Base-by-base conservation (phyloP, 805 yeast genomes). In the Candida taoyuanica region DNA sequence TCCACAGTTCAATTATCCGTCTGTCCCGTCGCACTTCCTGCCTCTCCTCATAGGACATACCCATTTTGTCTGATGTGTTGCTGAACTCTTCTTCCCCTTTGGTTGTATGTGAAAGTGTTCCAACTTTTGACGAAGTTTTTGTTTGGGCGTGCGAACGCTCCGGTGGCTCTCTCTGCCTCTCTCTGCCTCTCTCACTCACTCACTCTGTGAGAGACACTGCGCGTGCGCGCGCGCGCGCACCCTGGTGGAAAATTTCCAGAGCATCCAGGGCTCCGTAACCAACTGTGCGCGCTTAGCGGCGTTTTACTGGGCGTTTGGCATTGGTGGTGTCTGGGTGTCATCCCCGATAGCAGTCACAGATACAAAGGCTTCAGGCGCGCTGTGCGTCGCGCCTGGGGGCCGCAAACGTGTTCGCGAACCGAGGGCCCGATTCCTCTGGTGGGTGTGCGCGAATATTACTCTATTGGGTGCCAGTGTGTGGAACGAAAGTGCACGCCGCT, bases 121-220 rank as follows among this genome's bases (percentile, higher is more conserved):
- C 29, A 31, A 31, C 41, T 36, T 43, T 46, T 44, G 50, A 40
- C 39, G 47, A 48, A 46, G n/a, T 40, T 48, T 48, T 48, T 46
- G 50, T 46, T 46, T 46, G 50, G 40, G 43, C 25, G 36, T 39
- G 35, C 40, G 39, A 25, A 29, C 42, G 42, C n/a, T n/a, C n/a
- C n/a, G n/a, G n/a, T n/a, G n/a, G n/a, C n/a, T n/a, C n/a, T n/a
- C n/a, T n/a, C n/a, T n/a, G n/a, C n/a, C n/a, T n/a, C n/a, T n/a
- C n/a, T n/a, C n/a, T n/a, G n/a, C n/a, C n/a, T n/a, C n/a, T n/a
- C n/a, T n/a, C n/a, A n/a, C n/a, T n/a, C n/a, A n/a, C n/a, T n/a
- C n/a, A n/a, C n/a, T n/a, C n/a, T n/a, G n/a, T n/a, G n/a, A n/a
- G n/a, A n/a, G n/a, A n/a, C n/a, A n/a, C n/a, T n/a, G n/a, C n/a